phyloP scores from a whole-genome alignment of 306 rosid species.

The Prunus campanulata region DNA sequence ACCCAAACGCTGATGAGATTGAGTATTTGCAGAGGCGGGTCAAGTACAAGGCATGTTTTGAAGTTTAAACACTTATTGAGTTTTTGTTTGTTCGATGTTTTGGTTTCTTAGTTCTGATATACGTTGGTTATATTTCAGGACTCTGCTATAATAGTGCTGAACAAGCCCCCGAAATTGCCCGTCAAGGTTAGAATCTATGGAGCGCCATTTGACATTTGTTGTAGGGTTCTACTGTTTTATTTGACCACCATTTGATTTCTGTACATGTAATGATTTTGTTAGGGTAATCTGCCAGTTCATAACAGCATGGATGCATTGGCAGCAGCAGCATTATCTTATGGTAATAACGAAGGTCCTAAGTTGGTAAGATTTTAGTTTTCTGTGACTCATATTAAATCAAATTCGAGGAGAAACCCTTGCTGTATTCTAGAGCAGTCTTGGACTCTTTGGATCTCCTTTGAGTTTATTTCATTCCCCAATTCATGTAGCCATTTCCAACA shows the following conservation, averaged over 20 bases:
- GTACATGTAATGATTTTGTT: slow-evolving; percentile 25
- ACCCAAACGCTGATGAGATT: slow-evolving; percentile 96
- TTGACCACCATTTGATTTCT: slow-evolving; percentile 21
- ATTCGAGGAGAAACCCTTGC: not conserved
- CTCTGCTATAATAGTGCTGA: slow-evolving; percentile 72
- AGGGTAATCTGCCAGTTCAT: slow-evolving; percentile 94
- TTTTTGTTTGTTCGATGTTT: slow-evolving; percentile 25
- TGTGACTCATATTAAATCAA: not conserved
- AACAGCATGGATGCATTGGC: slow-evolving; percentile 97
- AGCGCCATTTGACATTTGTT: slow-evolving; percentile 8
- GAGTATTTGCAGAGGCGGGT: slow-evolving; percentile 88
- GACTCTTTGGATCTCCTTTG: not conserved
- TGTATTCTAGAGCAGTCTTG: not conserved
- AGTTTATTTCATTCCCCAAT: not conserved
- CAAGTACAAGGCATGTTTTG: slow-evolving; percentile 68
- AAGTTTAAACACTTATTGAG: slow-evolving; percentile 9
- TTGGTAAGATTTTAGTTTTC: slow-evolving; percentile 49
- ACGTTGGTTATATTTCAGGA: slow-evolving; percentile 44
- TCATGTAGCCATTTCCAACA: not conserved
- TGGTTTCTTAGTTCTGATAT: slow-evolving; percentile 7
- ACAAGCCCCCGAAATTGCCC: slow-evolving; percentile 91
- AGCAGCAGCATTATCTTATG: slow-evolving; percentile 88
- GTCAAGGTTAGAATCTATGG: slow-evolving; percentile 66
- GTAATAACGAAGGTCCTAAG: slow-evolving; percentile 82
- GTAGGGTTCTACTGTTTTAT: not conserved